These are phyloP conservation scores for Pythium phragmiticola DNA, from an alignment of 352 stramenopile genomes.

Conservation along the genomic window DNA sequence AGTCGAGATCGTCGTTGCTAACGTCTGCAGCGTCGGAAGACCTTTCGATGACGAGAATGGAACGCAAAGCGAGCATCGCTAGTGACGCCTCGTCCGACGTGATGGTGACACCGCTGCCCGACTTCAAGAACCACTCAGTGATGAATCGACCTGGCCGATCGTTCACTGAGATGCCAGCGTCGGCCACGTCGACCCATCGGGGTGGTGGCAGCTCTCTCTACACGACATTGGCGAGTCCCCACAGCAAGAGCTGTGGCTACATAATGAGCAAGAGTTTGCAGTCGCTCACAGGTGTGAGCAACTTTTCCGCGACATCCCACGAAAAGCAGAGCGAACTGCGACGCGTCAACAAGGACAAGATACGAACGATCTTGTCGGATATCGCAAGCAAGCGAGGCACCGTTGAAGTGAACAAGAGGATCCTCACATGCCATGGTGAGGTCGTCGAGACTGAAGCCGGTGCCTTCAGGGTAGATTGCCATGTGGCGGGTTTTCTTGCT, in stretches of 20 bases:
- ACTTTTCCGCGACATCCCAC: constrained; percentile 15
- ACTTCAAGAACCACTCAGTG: not conserved
- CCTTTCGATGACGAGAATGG: not conserved
- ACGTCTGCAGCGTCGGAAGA: constrained; percentile 6
- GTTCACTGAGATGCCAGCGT: constrained; percentile 7
- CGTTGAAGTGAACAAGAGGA: constrained; percentile 37
- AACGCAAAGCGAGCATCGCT: not conserved
- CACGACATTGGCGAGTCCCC: constrained; percentile 18
- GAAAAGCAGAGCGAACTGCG: constrained; percentile 16
- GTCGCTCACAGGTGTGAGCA: constrained; percentile 26
- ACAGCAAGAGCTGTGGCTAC: constrained; percentile 8
- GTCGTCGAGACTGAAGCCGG: constrained; percentile 42
- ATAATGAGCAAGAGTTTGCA: constrained; percentile 37
- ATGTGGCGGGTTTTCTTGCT: not conserved
- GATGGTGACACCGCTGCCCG: constrained; percentile 11
- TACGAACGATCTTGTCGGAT: constrained; percentile 14
- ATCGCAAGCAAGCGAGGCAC: constrained; percentile 10
- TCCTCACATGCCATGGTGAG: constrained; percentile 28
- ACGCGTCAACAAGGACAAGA: constrained; percentile 16
- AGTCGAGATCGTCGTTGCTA: constrained; percentile 10
- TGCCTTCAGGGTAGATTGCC: constrained; percentile 43
- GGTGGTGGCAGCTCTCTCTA: constrained; percentile 14
- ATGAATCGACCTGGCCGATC: constrained; percentile 10
- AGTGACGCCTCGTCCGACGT: constrained; percentile 4
- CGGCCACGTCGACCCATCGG: constrained; percentile 6